Percentiles rank a stretch among this genome's conserved stretches.
phyloP scores from a whole-genome alignment of 1,284 basidiomycete species.

The Pseudozyma flocculosa region DNA sequence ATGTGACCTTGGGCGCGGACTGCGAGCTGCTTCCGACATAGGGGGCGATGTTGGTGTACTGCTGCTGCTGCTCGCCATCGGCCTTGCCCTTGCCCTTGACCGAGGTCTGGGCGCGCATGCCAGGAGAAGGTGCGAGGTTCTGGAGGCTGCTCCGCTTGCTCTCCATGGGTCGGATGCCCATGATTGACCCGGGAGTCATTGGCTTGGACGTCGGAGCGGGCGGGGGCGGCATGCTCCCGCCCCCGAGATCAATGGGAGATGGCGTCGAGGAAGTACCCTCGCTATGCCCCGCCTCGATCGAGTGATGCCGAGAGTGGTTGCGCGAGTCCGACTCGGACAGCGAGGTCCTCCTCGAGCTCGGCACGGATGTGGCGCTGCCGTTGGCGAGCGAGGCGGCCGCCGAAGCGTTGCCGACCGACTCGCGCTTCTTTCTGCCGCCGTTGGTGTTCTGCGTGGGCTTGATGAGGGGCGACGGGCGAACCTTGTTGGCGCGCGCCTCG shows the following conservation, averaged over 20 bases:
- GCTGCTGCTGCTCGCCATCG: conserved; percentile 12
- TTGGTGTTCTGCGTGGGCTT: conserved; percentile 34
- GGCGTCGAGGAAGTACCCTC: conserved; percentile 48
- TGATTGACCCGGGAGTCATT: conserved; percentile 51
- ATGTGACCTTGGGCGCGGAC: conserved; percentile 22
- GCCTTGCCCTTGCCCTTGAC: conserved; percentile 21
- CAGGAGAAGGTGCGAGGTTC: background rate
- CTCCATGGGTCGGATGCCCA: conserved; percentile 42
- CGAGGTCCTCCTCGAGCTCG: conserved; percentile 19
- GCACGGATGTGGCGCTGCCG: conserved; percentile 6
- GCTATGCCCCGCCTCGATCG: conserved; percentile 42
- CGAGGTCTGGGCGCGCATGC: background rate
- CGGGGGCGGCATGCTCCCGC: conserved; percentile 37
- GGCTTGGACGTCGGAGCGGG: conserved; percentile 32
- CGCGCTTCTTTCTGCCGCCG: conserved; percentile 23
- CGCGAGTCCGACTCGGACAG: conserved; percentile 4
- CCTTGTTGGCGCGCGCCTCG: conserved; percentile 44
- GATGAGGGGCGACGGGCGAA: conserved; percentile 52
- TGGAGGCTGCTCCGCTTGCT: conserved; percentile 4
- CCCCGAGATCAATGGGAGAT: conserved; percentile 47
- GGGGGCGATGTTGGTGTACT: conserved; percentile 20
- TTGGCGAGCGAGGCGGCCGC: conserved; percentile 11
- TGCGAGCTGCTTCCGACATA: conserved; percentile 6
- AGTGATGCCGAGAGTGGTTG: conserved; percentile 25
- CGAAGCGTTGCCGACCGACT: conserved; percentile 10